A percentile compares a stretch with the other conserved stretches of the same genome.
phyloP scores from a whole-genome alignment of 2,329 filamentous ascomycete species.

The Davidsoniella neocaledoniae region DNA sequence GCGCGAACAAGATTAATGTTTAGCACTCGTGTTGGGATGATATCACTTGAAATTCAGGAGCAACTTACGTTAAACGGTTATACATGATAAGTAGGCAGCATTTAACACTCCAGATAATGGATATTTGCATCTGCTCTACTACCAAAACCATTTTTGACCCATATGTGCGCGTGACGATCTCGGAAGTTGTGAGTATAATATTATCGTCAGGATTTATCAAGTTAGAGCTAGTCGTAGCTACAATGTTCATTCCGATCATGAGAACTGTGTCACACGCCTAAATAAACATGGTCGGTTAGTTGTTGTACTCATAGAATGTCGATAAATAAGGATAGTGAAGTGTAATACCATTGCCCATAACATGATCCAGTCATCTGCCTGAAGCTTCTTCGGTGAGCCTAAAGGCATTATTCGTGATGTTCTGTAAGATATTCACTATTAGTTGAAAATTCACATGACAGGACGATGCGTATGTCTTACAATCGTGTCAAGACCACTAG shows the following conservation, averaged over 20 bases:
- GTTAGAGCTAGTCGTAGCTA: slow-evolving; percentile 39
- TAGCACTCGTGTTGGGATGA: too few species aligned
- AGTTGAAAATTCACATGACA: not conserved
- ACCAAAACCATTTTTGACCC: slow-evolving; percentile 47
- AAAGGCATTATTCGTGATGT: slow-evolving; percentile 24
- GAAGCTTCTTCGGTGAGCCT: slow-evolving; percentile 31
- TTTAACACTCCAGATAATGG: slow-evolving; percentile 40
- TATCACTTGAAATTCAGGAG: not conserved
- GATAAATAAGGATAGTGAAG: not conserved
- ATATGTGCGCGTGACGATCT: slow-evolving; percentile 24
- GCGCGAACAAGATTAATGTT: not conserved
- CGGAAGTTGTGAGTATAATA: slow-evolving; percentile 26
- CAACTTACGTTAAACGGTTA: slow-evolving; percentile 32
- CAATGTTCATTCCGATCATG: slow-evolving; percentile 37
- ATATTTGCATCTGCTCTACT: slow-evolving; percentile 44
- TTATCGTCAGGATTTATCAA: slow-evolving; percentile 34
- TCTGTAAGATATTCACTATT: slow-evolving; percentile 14
- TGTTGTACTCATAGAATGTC: not conserved
- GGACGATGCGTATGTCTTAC: slow-evolving; percentile 18
- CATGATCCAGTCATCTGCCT: slow-evolving; percentile 40
- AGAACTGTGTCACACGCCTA: slow-evolving; percentile 35
- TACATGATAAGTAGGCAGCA: slow-evolving; percentile 40
- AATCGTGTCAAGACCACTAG: slow-evolving; percentile 24
- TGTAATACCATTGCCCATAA: slow-evolving; percentile 31
- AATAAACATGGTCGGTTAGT: slow-evolving; percentile 4